Evolutionary conservation across 768 basidiomycete genomes (phyloP).

Genomic region (Suillus brevipes): DNA sequence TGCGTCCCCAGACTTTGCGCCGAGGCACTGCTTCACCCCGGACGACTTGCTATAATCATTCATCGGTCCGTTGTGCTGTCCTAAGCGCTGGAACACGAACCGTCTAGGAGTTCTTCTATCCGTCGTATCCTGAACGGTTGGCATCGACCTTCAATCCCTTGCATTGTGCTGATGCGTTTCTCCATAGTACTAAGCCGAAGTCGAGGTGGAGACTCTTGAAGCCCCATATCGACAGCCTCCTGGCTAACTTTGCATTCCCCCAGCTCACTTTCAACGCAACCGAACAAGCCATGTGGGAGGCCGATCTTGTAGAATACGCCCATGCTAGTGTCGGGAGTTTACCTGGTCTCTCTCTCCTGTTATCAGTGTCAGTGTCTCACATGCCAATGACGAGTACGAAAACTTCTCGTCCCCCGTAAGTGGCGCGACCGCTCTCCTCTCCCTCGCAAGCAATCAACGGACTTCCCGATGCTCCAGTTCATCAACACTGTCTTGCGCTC

Average conservation of each 20-base stretch:
- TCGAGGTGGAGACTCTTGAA: conserved; percentile 88
- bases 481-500: conserved; percentile 73
- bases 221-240: conserved; percentile 76
- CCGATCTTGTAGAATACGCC: conserved; percentile 83
- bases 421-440: conserved; percentile 74
- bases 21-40: too few species aligned
- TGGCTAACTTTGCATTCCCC: conserved; percentile 84
- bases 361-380: background rate
- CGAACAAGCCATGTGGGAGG: conserved; percentile 70
- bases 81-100: too few species aligned
- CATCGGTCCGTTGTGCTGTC: too few species aligned
- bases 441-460: conserved; percentile 70
- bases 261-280: conserved; percentile 76
- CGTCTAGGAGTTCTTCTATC: too few species aligned
- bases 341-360: background rate
- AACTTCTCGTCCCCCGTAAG: conserved; percentile 74
- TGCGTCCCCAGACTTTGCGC: background rate
- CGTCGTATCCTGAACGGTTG: conserved; percentile 62
- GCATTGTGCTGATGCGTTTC: conserved; percentile 15
- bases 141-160: conserved; percentile 18
- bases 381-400: conserved; percentile 74
- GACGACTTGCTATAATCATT: too few species aligned
- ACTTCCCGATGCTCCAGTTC: conserved; percentile 77
- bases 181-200: conserved; percentile 80
- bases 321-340: conserved; percentile 64